Base-by-base conservation (phyloP, 2,329 filamentous ascomycete species). In the Orbilia blumenaviensis region DNA sequence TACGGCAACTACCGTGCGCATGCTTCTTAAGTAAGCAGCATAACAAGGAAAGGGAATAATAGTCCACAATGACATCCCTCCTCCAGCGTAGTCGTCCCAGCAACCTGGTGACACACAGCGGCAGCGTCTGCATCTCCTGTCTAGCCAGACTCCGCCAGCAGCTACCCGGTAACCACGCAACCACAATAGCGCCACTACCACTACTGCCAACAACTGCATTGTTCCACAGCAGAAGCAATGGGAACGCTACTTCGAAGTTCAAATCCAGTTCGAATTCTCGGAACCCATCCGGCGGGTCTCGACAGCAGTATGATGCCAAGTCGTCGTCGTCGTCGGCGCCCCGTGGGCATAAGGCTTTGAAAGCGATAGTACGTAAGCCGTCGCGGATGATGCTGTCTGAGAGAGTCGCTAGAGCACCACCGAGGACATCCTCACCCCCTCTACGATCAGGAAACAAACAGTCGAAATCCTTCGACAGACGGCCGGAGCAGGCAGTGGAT, bases 351-450 rank as follows among this genome's bases (percentile, higher is more conserved):
- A 46, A 41, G 27, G 56, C 18, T 38, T 16, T 68, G 12, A 21
- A 23, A 27, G 54, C 54, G 5, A 36, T 63, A 5, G 56, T 68
- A 2, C 44, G 60, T 4, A 75, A 82, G 64, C 85, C 88, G 36
- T 87, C 87, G 44, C 87, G 88, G 60, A 88, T 89, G 87, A 85
- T 87, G 29, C 84, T 89, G 5, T 88, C 88, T 7, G 85, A 88
- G 78, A 84, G 83, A 50, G 87, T 89, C 23, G 83, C 84, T 38
- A 84, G 83, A 75, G 66, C 83, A 4, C 50, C 50, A 1, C 2
- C 8, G 23, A n/a, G n/a, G n/a, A n/a, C n/a, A n/a, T n/a, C 82
- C 84, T 1, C 52, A 41, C 25, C 82, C 84, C 1, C 48, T 36
- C 23, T 81, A 80, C 12, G 16, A n/a, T 8, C 36, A 7, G 12